Conservation (phyloP, 176 grass and related monocot genomes). For the Carex myosuroides region DNA sequence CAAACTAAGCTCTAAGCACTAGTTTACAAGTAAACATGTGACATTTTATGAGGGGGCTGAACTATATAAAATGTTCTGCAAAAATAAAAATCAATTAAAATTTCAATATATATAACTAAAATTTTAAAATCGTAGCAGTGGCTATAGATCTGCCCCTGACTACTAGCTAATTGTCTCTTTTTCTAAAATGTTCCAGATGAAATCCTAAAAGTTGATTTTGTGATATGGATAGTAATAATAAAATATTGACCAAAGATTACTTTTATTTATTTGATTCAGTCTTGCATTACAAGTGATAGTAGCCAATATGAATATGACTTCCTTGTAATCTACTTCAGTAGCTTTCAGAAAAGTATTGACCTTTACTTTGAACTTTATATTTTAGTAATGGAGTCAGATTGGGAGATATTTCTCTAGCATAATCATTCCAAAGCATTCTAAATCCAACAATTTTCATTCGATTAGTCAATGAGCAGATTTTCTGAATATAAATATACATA, state of each 20-base stretch:
- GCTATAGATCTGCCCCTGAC: no score
- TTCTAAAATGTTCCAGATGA: background rate
- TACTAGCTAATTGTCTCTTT: background rate
- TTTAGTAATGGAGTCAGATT: background rate
- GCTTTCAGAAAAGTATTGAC: conserved; percentile 6
- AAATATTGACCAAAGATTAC: background rate
- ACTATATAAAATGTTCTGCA: no score
- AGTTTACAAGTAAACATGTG: no score
- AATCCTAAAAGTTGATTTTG: conserved; percentile 11
- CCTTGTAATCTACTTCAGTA: conserved; percentile 5
- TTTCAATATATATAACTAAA: no score
- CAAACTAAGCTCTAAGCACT: no score
- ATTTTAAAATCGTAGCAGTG: no score
- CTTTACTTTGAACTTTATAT: background rate
- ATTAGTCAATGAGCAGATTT: conserved; percentile 2
- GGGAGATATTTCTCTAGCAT: background rate
- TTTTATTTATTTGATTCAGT: conserved; percentile 9
- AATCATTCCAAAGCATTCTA: background rate
- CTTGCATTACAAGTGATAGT: conserved; percentile 10
- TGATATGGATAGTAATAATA: background rate
- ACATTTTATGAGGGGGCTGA: no score
- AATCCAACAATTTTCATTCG: background rate
- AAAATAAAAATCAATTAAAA: no score
- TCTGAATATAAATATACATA: background rate
- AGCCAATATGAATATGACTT: conserved; percentile 10